A percentile compares a stretch with the other conserved stretches of the same genome.
phyloP scores from a whole-genome alignment of 768 basidiomycete genomes.

The Rhodotorula graminis region DNA sequence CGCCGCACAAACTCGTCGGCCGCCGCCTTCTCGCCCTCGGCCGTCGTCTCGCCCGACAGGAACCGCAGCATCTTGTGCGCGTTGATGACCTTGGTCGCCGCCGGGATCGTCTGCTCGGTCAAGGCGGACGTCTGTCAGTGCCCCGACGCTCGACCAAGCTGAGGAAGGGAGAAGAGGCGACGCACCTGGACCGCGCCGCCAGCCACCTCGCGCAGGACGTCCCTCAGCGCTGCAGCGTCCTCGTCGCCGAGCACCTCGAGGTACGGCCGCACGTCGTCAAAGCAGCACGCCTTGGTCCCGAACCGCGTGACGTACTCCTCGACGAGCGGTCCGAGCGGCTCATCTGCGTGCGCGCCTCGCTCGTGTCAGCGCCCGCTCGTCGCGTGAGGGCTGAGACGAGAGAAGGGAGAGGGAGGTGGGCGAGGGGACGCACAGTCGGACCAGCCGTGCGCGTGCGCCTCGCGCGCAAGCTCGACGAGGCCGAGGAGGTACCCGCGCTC shows the following conservation, averaged over 20 bases:
- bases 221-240: slow-evolving; percentile 59
- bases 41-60: slow-evolving; percentile 51
- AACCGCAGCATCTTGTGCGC: slow-evolving; percentile 68
- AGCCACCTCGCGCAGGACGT: slow-evolving; percentile 44
- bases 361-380: not conserved
- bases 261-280: slow-evolving; percentile 75
- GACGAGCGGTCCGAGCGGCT: slow-evolving; percentile 50
- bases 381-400: no score
- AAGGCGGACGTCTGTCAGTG: no score
- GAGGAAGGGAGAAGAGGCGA: no score
- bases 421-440: slow-evolving; percentile 46
- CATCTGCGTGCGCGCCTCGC: not conserved
- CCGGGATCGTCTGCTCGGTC: slow-evolving; percentile 41
- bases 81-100: slow-evolving; percentile 67
- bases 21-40: slow-evolving; percentile 57
- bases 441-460: slow-evolving; percentile 27
- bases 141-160: no score
- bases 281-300: slow-evolving; percentile 78
- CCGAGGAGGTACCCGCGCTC: slow-evolving; percentile 73
- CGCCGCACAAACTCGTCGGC: slow-evolving; percentile 56
- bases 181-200: slow-evolving; percentile 4
- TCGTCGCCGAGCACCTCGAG: slow-evolving; percentile 49
- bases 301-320: slow-evolving; percentile 66
- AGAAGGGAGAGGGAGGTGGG: not conserved
- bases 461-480: slow-evolving; percentile 64